phyloP scores from a whole-genome alignment of 495 filamentous ascomycete species.

The Lasiosphaeria hispida region DNA sequence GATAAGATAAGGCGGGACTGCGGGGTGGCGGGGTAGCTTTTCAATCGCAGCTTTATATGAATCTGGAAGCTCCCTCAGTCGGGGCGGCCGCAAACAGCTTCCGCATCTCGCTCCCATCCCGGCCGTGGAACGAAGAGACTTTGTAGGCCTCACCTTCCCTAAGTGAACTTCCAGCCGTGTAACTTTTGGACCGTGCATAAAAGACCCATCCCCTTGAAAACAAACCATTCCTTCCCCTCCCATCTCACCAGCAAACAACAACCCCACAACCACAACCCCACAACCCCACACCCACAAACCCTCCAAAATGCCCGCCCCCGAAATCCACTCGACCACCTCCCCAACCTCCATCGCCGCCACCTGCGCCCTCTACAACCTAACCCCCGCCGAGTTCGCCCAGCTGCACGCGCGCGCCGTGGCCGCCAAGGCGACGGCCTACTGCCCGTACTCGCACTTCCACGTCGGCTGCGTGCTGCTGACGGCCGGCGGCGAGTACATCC shows the following conservation, averaged over 20 bases:
- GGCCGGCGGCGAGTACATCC: conserved; percentile 54
- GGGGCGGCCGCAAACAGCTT: no score
- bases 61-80: no score
- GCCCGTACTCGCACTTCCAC: conserved; percentile 91
- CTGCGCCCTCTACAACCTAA: conserved; percentile 48
- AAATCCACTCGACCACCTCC: conserved; percentile 28
- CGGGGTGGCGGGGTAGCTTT: conserved; percentile 12
- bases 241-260: background rate
- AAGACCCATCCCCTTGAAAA: background rate
- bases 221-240: background rate
- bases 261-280: background rate
- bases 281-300: background rate
- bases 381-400: conserved; percentile 55
- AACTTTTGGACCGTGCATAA: background rate
- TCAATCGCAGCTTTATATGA: background rate
- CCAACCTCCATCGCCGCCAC: conserved; percentile 23
- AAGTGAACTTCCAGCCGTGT: no score
- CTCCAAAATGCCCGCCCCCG: conserved; percentile 12
- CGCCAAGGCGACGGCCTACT: conserved; percentile 77
- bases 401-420: conserved; percentile 58
- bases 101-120: no score
- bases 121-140: no score
- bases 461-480: conserved; percentile 83
- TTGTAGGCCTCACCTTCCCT: no score
- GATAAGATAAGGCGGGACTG: conserved; percentile 18